Conservation (phyloP, 768 basidiomycete species). For the Lentinula sp. region DNA sequence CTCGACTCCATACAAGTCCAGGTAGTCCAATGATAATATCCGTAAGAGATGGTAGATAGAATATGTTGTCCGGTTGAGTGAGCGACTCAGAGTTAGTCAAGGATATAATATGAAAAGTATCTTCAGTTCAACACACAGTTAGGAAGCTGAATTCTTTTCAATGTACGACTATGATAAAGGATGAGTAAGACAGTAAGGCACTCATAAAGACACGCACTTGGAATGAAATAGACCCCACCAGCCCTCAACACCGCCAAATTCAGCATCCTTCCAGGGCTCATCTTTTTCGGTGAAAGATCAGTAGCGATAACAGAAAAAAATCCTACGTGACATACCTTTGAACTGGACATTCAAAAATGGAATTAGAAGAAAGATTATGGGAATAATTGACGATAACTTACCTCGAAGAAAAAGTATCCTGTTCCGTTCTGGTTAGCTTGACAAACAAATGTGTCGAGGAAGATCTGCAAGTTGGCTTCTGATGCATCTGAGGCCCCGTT, state of each 20-base stretch:
- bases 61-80: not conserved
- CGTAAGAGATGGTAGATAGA: not conserved
- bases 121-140: slow-evolving; percentile 2
- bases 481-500: slow-evolving; percentile 69
- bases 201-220: slow-evolving; percentile 36
- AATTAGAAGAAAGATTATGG: not conserved
- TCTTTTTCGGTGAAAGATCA: not conserved
- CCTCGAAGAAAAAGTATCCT: slow-evolving; percentile 86
- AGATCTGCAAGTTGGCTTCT: slow-evolving; percentile 57
- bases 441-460: slow-evolving; percentile 85
- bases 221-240: slow-evolving; percentile 65
- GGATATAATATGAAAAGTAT: not conserved
- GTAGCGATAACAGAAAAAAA: slow-evolving; percentile 4
- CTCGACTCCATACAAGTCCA: not conserved
- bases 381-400: slow-evolving; percentile 19
- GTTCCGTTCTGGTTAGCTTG: slow-evolving; percentile 77
- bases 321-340: slow-evolving; percentile 52
- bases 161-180: slow-evolving; percentile 2
- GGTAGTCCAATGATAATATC: not conserved
- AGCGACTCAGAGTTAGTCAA: not conserved
- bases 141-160: slow-evolving; percentile 6
- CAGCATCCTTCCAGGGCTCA: slow-evolving; percentile 30
- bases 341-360: slow-evolving; percentile 71
- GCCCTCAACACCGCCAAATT: slow-evolving; percentile 76
- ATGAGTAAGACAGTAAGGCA: not conserved